Conservation (phyloP, 2,329 filamentous ascomycete species). For the Penicillium sp. region DNA sequence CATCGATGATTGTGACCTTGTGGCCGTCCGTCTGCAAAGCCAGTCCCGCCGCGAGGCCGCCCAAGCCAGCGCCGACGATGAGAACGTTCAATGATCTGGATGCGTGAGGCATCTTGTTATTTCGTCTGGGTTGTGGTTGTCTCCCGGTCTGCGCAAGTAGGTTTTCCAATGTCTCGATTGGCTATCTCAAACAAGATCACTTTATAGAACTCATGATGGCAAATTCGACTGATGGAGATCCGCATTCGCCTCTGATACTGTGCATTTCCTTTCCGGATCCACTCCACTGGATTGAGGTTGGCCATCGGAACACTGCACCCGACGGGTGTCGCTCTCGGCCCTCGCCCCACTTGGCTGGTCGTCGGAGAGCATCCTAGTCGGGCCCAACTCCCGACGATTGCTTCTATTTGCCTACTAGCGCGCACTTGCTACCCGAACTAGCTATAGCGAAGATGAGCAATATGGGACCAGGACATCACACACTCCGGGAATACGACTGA, state of each 20-base stretch:
- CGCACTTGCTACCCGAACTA: not conserved
- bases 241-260: too few relatives aligned
- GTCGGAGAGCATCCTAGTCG: not conserved
- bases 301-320: constrained; percentile 6
- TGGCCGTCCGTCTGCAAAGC: constrained; percentile 13
- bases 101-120: too few relatives aligned
- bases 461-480: too few relatives aligned
- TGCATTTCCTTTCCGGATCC: too few relatives aligned
- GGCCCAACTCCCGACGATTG: not conserved
- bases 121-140: too few relatives aligned
- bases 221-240: too few relatives aligned
- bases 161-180: too few relatives aligned
- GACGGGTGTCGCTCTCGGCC: not conserved
- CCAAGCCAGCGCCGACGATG: constrained; percentile 10
- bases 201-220: too few relatives aligned
- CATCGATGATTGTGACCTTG: constrained; percentile 14
- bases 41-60: constrained; percentile 8
- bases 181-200: too few relatives aligned
- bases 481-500: not conserved
- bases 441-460: too few relatives aligned
- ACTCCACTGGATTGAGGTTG: not conserved
- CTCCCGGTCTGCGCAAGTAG: too few relatives aligned
- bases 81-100: constrained; percentile 2
- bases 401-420: constrained; percentile 2
- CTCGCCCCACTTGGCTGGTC: too few relatives aligned